Base-by-base conservation (phyloP, 306 rosid genomes). In the Cucumis hystrix region DNA sequence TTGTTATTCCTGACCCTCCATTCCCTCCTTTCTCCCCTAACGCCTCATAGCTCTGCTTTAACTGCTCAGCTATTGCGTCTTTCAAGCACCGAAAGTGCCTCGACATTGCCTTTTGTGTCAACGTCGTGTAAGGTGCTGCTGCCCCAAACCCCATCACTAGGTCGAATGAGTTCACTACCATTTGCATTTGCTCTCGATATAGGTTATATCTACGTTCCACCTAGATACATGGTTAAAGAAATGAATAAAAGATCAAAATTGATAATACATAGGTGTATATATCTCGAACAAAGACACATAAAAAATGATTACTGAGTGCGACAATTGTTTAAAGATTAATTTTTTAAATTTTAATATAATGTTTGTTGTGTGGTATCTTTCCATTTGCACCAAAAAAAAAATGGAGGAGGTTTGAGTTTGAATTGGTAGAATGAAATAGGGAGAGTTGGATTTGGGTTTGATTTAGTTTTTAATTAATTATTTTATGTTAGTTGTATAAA, bases 61-160 rank as follows among this genome's bases (percentile, higher is more conserved):
- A 8, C 77, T 96, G 89, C 12, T 87, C 89, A 1, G 87, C 28
- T 75, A 96, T 86, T 0, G 97, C 90, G 7, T 96, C 99, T 80
- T 89, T 96, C n/a, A 96, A 85, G 81, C 99, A 92, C 77, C 99
- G 88, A 80, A 96, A 96, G 63, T 96, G 99, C 45, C 96, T 59
- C 0, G 99, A 96, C 99, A 96, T 96, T 14, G 99, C 99, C 82
- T 92, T 96, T 77, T 96, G 97, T 0, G 99, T 96, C 47, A 92
- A 80, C n/a, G 89, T 88, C 0, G 99, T 96, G 90, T 96, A 96
- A 0, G 99, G 99, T 12, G 87, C 89, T 12, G 99, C 99, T 15
- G 97, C 96, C 0, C 99, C 99, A 7, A 76, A 89, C 10, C 99
- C 99, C 98, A 96, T 91, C 62, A 91, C 94, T 66, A 91, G 65